Base-by-base conservation (phyloP, 208 protist genomes). In the Leishmania mexicana region DNA sequence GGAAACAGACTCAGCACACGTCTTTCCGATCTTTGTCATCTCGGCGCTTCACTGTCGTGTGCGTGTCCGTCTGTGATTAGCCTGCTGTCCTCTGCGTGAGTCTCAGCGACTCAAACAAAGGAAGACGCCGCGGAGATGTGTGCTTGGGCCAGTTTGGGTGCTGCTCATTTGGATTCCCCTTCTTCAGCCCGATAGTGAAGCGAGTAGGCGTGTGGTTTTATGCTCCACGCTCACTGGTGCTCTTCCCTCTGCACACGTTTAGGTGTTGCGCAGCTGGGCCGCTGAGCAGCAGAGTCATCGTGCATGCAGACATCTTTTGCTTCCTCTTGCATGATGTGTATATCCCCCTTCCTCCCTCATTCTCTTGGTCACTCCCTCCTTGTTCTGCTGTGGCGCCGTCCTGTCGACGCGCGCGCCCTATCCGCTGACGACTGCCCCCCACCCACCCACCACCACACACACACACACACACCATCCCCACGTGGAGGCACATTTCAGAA, bases 121-220 rank as follows among this genome's bases (percentile, higher is more conserved):
- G n/a, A 31, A 11, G 13, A 38, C 15, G 35, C 64, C 15, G 35
- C 35, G 31, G 24, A 53, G 24, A 8, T 75, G 71, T 19, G 15
- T 51, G 13, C 2, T 57, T 21, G 45, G 42, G 47, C 28, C 19
- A 54, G 71, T 47, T 72, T 15, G 15, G 11, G 31, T 72, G 38
- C 42, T 47, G 40, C 19, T 49, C 38, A 15, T 49, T 58, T 24
- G 1, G 31, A 10, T 54, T n/a, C 21, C 35, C 53, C 49, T 57
- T 82, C 2, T 38, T 28, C 24, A n/a, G 60, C 42, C 2, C 81
- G 79, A 75, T 45, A 84, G 58, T 70, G 81, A 51, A 6, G 81
- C 31, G 31, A 81, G 75, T 72, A 79, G 42, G 86, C 76, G 47
- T 76, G 31, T 10, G 11, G 3, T 45, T 28, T 53, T 72, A 47